Evolutionary conservation across 345 rosid genomes (phyloP).

Genomic region (Pistacia atlantica): DNA sequence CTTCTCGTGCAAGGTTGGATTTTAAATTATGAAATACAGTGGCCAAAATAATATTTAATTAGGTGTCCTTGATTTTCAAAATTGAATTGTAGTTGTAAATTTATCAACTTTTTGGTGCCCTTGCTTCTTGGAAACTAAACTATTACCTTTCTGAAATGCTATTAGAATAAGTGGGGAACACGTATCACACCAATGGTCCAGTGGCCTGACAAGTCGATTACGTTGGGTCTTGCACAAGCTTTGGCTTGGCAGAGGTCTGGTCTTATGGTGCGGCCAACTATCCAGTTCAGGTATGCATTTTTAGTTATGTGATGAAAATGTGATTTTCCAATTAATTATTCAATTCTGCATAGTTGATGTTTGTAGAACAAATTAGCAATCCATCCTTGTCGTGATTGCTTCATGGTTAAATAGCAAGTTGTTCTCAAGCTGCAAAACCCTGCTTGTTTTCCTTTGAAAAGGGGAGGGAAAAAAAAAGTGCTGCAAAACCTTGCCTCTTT

Average conservation of each 20-base stretch:
- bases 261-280: conserved; percentile 78
- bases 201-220: conserved; percentile 90
- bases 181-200: conserved; percentile 82
- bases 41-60: background rate
- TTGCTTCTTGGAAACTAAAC: conserved; percentile 8
- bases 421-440: background rate
- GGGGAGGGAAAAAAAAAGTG: too few species aligned
- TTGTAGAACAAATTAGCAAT: background rate
- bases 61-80: background rate
- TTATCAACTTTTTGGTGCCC: background rate
- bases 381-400: background rate
- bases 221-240: conserved; percentile 73
- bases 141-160: conserved; percentile 13
- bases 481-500: too few species aligned
- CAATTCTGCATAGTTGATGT: background rate
- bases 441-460: background rate
- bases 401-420: background rate
- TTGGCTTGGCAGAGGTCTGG: conserved; percentile 96
- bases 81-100: background rate
- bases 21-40: background rate
- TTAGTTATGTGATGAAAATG: background rate
- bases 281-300: conserved; percentile 64
- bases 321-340: background rate
- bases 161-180: conserved; percentile 90
- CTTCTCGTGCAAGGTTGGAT: conserved; percentile 77